These are phyloP conservation scores for Ensete ventricosum DNA, from an alignment of 176 grass and related monocot genomes.

Conservation along the genomic window DNA sequence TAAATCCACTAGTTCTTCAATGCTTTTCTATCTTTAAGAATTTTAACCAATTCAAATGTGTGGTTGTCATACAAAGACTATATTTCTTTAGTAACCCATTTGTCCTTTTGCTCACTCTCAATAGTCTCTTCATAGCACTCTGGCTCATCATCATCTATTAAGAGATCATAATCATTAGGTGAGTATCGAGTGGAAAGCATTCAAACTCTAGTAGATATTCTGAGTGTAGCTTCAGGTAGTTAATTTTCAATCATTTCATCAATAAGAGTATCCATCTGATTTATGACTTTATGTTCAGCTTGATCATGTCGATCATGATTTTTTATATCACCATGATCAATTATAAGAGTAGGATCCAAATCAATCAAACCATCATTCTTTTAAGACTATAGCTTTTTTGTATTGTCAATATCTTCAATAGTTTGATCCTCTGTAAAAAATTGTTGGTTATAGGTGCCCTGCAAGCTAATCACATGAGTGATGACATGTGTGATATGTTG, in stretches of 20 bases:
- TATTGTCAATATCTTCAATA: too few relatives aligned
- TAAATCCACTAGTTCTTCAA: not conserved
- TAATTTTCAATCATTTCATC: too few relatives aligned
- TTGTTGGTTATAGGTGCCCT: too few relatives aligned
- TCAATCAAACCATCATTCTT: too few relatives aligned
- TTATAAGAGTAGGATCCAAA: not conserved
- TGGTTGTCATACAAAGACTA: not conserved
- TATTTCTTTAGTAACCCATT: not conserved
- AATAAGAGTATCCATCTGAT: too few relatives aligned
- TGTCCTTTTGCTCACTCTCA: not conserved
- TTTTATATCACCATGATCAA: not conserved
- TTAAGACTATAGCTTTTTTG: too few relatives aligned
- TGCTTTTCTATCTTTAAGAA: not conserved
- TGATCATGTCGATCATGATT: not conserved
- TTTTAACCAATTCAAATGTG: not conserved
- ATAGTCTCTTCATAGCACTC: not conserved
- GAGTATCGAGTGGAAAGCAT: not conserved
- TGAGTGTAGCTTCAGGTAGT: not conserved
- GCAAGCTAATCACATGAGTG: too few relatives aligned
- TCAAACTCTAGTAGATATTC: not conserved
- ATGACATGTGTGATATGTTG: too few relatives aligned
- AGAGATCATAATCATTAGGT: not conserved
- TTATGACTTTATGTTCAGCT: not conserved
- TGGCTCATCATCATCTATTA: not conserved
- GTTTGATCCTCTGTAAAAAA: too few relatives aligned